A percentile compares a stretch with the other conserved stretches of the same genome.
Conservation (phyloP, 768 basidiomycete genomes). For the Podaxis carcinomalis region DNA sequence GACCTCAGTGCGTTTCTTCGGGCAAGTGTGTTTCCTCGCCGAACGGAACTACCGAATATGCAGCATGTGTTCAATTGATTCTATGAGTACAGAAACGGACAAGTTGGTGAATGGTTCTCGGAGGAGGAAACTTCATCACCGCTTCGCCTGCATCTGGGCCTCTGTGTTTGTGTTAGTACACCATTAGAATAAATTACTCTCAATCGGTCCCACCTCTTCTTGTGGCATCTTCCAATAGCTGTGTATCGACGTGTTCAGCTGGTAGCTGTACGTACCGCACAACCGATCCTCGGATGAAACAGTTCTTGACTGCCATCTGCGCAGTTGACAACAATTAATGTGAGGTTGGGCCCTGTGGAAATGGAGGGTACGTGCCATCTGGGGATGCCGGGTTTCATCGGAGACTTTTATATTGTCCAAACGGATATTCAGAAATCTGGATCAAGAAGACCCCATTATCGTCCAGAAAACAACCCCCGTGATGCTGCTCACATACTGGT, state of each 20-base stretch:
- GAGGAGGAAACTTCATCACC: conserved; percentile 18
- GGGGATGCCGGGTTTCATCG: conserved; percentile 91
- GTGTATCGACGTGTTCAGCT: conserved; percentile 90
- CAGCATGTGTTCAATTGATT: background rate
- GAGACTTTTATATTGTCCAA: conserved; percentile 90
- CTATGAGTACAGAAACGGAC: background rate
- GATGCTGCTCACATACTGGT: conserved; percentile 68
- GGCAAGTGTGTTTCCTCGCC: background rate
- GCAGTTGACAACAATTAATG: background rate
- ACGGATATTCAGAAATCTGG: conserved; percentile 91
- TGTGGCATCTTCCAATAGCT: conserved; percentile 93
- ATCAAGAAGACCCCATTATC: conserved; percentile 6
- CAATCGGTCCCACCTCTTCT: conserved; percentile 65
- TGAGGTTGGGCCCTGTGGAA: background rate
- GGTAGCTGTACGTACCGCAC: conserved; percentile 97
- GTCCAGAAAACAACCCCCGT: conserved; percentile 1
- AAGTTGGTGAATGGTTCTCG: background rate
- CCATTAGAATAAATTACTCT: background rate
- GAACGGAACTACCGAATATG: background rate
- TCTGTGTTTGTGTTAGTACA: conserved; percentile 28
- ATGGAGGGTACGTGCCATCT: conserved; percentile 68
- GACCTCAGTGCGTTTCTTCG: background rate
- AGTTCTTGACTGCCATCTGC: conserved; percentile 98
- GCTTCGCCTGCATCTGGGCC: conserved; percentile 42
- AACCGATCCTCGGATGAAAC: conserved; percentile 97